Base-by-base conservation (phyloP, 2,329 filamentous ascomycete species). In the Fusarium anthophilum region DNA sequence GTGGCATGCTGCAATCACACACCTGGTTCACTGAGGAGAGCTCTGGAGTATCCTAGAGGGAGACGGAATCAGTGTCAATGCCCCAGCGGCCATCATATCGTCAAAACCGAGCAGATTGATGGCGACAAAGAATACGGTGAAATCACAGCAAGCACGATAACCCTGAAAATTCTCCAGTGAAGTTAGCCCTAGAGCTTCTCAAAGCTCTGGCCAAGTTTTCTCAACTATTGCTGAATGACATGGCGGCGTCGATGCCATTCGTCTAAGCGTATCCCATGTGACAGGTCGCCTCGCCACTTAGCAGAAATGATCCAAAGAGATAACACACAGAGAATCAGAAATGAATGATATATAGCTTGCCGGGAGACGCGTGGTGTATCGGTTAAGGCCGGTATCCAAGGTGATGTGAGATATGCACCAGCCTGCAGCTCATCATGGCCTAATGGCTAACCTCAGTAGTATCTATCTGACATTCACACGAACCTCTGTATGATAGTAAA, bases 231-330 rank as follows among this genome's bases (percentile, higher is more conserved):
- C 37, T n/a, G 38, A 37, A 50, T 26, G 38, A 48, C 45, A 58
- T 28, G 30, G 22, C 44, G 48, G 24, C 37, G 32, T 43, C 32
- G 37, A 37, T 32, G 17, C 30, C 38, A 59, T 18, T 35, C 44
- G 26, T 51, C 32, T 61, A 43, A 45, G 45, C 64, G 55, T 59
- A 37, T 28, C 24, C n/a, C 22, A 39, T 60, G 45, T 76, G 63
- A 68, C 47, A 58, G 59, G 72, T 68, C 75, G 63, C 53, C 70
- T 69, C 53, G 56, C 61, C 66, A 70, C 65, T 62, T 76, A 61
- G 61, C 47, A 53, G 32, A 57, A 22, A 39, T 41, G 14, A 38
- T 63, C 26, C 26, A 60, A 48, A 22, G 17, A 30, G 41, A 57
- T 43, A 37, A 45, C 38, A 47, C 51, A 43, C 26, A 30, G 47